These are phyloP conservation scores for Cynanchum wilfordii DNA, from an alignment of 257 asterid species.

Conservation along the genomic window DNA sequence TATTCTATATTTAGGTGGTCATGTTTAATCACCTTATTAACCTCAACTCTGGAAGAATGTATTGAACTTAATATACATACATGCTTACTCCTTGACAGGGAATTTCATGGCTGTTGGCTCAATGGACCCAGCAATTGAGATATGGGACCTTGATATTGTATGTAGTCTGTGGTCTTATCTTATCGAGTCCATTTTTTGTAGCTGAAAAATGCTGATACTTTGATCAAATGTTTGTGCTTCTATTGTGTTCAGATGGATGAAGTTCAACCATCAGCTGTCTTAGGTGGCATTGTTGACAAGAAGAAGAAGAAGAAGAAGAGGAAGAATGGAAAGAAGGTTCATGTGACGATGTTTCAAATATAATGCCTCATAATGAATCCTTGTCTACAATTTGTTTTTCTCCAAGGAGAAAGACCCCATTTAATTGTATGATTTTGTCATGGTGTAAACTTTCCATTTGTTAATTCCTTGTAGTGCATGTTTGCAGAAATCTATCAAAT, in stretches of 20 bases:
- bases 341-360: constrained; percentile 9
- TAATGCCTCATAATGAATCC: neutral
- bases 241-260: constrained; percentile 63
- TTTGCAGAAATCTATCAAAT: constrained; percentile 58
- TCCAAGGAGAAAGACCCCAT: neutral
- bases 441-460: neutral
- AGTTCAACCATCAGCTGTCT: constrained; percentile 68
- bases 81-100: constrained; percentile 39
- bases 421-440: neutral
- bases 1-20: neutral
- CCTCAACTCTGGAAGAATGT: neutral
- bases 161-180: constrained; percentile 18
- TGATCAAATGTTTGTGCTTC: neutral
- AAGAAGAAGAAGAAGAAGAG: constrained; percentile 65
- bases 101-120: constrained; percentile 89
- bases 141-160: constrained; percentile 97
- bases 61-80: neutral
- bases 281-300: constrained; percentile 74
- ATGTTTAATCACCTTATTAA: neutral
- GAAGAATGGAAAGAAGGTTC: constrained; percentile 67
- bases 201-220: neutral
- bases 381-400: neutral
- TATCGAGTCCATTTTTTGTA: neutral
- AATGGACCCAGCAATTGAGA: constrained; percentile 86
- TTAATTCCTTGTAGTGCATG: neutral